Evolutionary conservation across 352 stramenopile genomes (phyloP), one percentile per base, ranked within the genome.

Genomic region (Pelagophyceae sp.): DNA sequence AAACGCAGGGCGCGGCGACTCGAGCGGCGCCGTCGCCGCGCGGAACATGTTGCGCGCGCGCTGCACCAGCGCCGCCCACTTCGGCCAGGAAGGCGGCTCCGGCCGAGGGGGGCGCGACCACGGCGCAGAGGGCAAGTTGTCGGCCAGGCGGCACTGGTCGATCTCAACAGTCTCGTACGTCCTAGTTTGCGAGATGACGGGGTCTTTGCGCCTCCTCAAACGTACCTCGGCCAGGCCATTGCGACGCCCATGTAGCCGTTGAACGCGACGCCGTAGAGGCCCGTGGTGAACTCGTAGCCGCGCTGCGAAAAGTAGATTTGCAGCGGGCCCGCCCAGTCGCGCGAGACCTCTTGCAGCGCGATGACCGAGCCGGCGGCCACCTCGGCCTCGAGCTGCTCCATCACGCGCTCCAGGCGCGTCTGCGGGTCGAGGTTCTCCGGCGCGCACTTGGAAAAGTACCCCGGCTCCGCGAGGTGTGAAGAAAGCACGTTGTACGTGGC

Each of bases 231-330:
- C 75, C 89, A 90, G n/a, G 88, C 88, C 0, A 92, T 72, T 25
- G 80, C 87, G 15, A 90, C 82, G 29, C 90, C 90, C 90, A 94
- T 95, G 83, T 94, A 94, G 25, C 87, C 87, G 84, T 93, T 95
- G 80, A 93, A 93, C 72, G 76, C 77, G 45, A 81, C 86, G 27
- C 90, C 90, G 81, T 95, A 95, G 23, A 88, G 71, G 45, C 82
- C 84, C 17, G 88, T 90, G 0, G 92, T 79, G 40, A 93, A 82
- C 31, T 87, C 76, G 82, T 93, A 94, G 35, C 83, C 82, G 29
- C 80, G 38, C 50, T 86, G 80, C 29, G 85, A 79, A 76, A 91
- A 92, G 67, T 87, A 89, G 3, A 81, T 75, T 76, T 92, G 87
- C 11, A 90, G 61, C n/a, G 75, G 40, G 2, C 85, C 85, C n/a